Conservation (phyloP, 2,329 filamentous ascomycete genomes). For the Penicillium sp. region DNA sequence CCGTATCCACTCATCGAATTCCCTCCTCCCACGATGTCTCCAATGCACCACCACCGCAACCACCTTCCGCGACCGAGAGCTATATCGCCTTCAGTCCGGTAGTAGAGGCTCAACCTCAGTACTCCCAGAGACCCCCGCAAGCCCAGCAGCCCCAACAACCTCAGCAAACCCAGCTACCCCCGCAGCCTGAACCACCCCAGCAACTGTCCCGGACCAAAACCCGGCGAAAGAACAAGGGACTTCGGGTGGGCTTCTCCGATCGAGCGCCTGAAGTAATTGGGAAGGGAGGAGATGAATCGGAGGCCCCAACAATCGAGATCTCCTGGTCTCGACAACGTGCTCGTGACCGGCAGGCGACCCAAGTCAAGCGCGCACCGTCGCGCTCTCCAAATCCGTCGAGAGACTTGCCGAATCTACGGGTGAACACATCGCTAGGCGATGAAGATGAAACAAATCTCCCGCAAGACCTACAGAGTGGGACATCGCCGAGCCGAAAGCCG, state of each 20-base stretch:
- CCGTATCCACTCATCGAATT: constrained; percentile 31
- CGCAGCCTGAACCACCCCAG: neutral
- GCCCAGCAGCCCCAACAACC: neutral
- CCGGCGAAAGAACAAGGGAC: constrained; percentile 59
- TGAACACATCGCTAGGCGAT: constrained; percentile 35
- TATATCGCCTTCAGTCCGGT: constrained; percentile 20
- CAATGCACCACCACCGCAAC: constrained; percentile 4
- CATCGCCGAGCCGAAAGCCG: constrained; percentile 26
- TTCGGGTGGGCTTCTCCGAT: constrained; percentile 73
- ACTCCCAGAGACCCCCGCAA: neutral
- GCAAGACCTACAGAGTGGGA: constrained; percentile 13
- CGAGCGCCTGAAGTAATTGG: constrained; percentile 78
- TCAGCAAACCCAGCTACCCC: no score
- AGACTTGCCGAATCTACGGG: constrained; percentile 28
- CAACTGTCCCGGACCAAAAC: neutral
- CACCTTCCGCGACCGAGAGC: constrained; percentile 15
- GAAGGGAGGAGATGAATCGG: constrained; percentile 84
- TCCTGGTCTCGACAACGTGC: constrained; percentile 48
- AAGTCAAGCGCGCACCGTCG: constrained; percentile 10
- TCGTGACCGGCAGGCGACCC: constrained; percentile 24
- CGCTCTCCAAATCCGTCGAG: constrained; percentile 16
- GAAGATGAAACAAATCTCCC: constrained; percentile 15
- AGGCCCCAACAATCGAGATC: constrained; percentile 70
- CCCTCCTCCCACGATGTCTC: constrained; percentile 32
- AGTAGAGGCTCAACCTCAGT: constrained; percentile 2